Evolutionary conservation across 2,329 filamentous ascomycete genomes (phyloP).

Genomic region (Aureobasidium uvarum): DNA sequence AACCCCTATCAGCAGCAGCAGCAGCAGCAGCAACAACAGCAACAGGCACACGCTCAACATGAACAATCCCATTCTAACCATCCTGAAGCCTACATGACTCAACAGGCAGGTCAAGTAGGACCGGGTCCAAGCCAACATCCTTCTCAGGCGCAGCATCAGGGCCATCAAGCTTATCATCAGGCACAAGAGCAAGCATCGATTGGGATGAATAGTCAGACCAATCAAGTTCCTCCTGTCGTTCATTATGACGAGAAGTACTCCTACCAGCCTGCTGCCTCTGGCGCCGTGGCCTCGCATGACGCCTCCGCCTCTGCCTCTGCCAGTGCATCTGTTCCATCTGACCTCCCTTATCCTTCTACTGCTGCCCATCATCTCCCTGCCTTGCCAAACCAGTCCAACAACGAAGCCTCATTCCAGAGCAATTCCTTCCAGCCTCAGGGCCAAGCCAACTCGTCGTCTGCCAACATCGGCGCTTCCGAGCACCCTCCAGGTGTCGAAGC

Average conservation of each 20-base stretch:
- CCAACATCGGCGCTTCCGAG: conserved; percentile 2
- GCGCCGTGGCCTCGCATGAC: conserved; percentile 34
- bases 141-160: conserved; percentile 1
- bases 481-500: conserved; percentile 21
- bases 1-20: conserved; percentile 10
- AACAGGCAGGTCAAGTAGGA: conserved; percentile 9
- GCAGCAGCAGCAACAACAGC: not conserved
- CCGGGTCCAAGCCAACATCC: conserved; percentile 1
- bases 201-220: conserved; percentile 24
- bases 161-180: conserved; percentile 23
- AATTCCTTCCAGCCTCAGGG: conserved; percentile 30
- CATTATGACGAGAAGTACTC: conserved; percentile 22
- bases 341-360: conserved; percentile 14
- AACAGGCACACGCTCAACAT: not conserved
- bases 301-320: conserved; percentile 39
- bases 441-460: conserved; percentile 10
- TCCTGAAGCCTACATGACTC: conserved; percentile 11
- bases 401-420: conserved; percentile 25
- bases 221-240: conserved; percentile 19
- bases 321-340: conserved; percentile 14
- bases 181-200: conserved; percentile 21
- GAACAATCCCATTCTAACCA: conserved; percentile 1
- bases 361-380: conserved; percentile 25
- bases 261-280: conserved; percentile 17
- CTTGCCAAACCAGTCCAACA: conserved; percentile 10